Evolutionary conservation across 169 alveolate genomes (phyloP), one percentile per base, ranked within the genome.

Genomic region (Plasmodium vinckei): DNA sequence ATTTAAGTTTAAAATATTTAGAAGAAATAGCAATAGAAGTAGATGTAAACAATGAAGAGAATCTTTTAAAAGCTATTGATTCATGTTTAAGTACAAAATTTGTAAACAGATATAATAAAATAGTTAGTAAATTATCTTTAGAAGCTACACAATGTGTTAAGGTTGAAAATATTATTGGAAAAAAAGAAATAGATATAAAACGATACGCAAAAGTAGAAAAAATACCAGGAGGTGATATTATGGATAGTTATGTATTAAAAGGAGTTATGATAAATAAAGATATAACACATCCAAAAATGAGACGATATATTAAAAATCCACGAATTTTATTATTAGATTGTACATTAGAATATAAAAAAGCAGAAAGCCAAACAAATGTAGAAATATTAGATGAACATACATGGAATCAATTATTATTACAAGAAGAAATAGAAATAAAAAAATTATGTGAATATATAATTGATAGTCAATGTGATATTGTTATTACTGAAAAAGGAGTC

Each of bases 171-270:
- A 94, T 10, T 87, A 92, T 42, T 95, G 97, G 65, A 3, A 92
- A 92, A 68, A 96, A 92, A 25, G 98, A 95, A 56, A 96, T 98
- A 51, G 99, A 99, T 87, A 93, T 98, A 19, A 99, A 98, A 95
- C 79, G 99, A 75, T 98, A 97, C 87, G 99, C 99, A 13, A 98
- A 98, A 91, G 98, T 99, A 23, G 99, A 98, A 92, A 99, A 99
- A 92, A 97, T 99, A n/a, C 99, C 99, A 0, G 99, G 99, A n/a
- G 99, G 99, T 4, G 94, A 94, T 49, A 94, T 98, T n/a, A 98
- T 96, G 72, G 99, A 98, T 33, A 96, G 99, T 82, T 87, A 46
- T 27, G 99, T 99, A 42, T 94, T 99, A 17, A 98, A 97, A 87
- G 99, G 99, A 42, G 98, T 98, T 21, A 95, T 98, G 98, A 89